Base-by-base conservation (phyloP, 2,329 filamentous ascomycete genomes). In the Penicillium sp. region DNA sequence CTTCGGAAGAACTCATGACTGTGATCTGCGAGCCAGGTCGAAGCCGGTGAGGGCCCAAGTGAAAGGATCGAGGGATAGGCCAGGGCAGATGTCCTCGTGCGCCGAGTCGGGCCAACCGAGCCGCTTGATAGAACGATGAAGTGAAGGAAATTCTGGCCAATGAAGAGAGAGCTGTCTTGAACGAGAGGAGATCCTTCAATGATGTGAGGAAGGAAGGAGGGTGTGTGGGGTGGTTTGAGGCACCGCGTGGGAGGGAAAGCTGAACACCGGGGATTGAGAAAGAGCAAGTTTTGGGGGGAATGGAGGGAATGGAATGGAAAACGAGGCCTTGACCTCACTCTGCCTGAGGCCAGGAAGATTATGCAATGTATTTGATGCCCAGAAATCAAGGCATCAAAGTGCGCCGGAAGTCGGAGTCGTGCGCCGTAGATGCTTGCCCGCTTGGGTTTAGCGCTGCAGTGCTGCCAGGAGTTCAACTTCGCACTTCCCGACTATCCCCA, bases 1-100 rank as follows among this genome's bases (percentile, higher is more conserved):
- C 88, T 59, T 91, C 87, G 19, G 87, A 93, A 11, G 77, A 79
- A 54, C 74, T 77, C 76, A 80, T 80, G 49, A 38, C 68, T 49
- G 41, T 47, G 39, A 40, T 19, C 41, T 34, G 44, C 35, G 40
- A 21, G 15, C 38, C 26, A 17, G 43, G 35, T 15, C 47, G 36
- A 17, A 33, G 46, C 28, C 47, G 47, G 26, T 37, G 52, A 34
- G 43, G 36, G 25, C 39, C 31, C 39, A 39, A 48, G 36, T 50
- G 46, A 18, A 48, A 36, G 30, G 40, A 43, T 28, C 43, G 47
- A 41, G 48, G 36, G 32, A 32, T 39, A 39, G 30, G 30, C 35
- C 21, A 32, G 27, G 35, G 40, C n/a, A 47, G 27, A 26, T 41
- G 50, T 41, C 39, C 36, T 53, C 51, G 50, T 52, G 51, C 47